These are phyloP conservation scores for Oryza nivara DNA, from an alignment of 176 grass and related monocot genomes.

Conservation along the genomic window DNA sequence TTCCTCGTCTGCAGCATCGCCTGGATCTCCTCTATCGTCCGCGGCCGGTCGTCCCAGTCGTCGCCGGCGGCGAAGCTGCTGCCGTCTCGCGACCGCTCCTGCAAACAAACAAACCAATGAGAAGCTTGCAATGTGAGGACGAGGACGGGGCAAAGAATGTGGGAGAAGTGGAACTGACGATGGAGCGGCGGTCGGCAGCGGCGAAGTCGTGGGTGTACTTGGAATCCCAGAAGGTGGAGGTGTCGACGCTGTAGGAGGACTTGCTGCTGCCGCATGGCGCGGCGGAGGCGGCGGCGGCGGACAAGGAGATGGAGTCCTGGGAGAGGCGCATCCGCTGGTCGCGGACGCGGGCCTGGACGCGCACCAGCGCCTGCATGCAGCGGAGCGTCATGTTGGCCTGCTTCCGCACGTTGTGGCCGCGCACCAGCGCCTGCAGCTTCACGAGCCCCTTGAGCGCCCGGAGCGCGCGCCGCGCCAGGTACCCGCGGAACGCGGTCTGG, in stretches of 20 bases:
- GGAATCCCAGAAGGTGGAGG: constrained; percentile 72
- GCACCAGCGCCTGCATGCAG: constrained; percentile 94
- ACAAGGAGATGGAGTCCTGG: constrained; percentile 42
- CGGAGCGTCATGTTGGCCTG: constrained; percentile 96
- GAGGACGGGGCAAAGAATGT: neutral
- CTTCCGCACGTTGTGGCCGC: constrained; percentile 95
- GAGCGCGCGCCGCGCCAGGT: constrained; percentile 82
- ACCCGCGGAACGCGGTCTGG: constrained; percentile 88
- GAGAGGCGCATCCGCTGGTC: constrained; percentile 89
- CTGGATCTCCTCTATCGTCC: constrained; percentile 94
- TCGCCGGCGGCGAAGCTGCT: constrained; percentile 83
- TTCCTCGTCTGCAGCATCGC: constrained; percentile 79
- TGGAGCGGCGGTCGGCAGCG: constrained; percentile 67
- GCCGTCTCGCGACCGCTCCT: constrained; percentile 82
- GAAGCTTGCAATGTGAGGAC: neutral
- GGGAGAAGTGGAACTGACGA: constrained; percentile 44
- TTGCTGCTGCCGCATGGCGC: constrained; percentile 69
- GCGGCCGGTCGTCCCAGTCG: constrained; percentile 83
- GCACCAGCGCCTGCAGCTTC: constrained; percentile 92
- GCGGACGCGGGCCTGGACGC: constrained; percentile 81
- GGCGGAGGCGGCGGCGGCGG: neutral
- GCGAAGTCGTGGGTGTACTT: constrained; percentile 80
- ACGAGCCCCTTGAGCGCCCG: constrained; percentile 83
- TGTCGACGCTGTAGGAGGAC: constrained; percentile 78
- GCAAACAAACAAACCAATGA: neutral